Base-by-base conservation (phyloP, 1,284 basidiomycete species). In the Cutaneotrichosporon cutaneum region DNA sequence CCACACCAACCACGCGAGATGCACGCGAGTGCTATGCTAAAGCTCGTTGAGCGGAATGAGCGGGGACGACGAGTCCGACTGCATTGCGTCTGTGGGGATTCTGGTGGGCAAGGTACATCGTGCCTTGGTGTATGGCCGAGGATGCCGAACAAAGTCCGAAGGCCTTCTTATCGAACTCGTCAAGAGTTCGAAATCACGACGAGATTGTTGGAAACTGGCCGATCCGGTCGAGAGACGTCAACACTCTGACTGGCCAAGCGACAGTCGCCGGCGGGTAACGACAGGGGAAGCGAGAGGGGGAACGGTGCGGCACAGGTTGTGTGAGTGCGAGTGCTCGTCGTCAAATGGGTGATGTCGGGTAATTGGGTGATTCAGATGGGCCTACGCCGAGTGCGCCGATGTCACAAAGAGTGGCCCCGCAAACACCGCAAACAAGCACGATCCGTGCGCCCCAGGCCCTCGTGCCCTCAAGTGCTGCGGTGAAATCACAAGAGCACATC, bases 331-430 rank as follows among this genome's bases (percentile, higher is more conserved):
- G n/a, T n/a, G 6, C 26, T 51, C 48, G 26, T 36, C 14, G 16
- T 9, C 13, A 39, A 39, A 14, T 18, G 16, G 18, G 39, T 18
- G 7, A 14, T 4, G 39, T 50, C 48, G 51, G 52, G 52, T 54
- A 54, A 54, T 54, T 54, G 35, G 48, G 33, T 14, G 21, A 35
- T 22, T 7, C 5, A 39, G 52, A 54, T 54, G 52, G 33, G 52
- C 52, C 52, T 54, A 39, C 52, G 52, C 52, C 52, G 52, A 54
- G 52, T 54, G 24, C 21, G 52, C 52, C 52, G 52, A 54, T 54
- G 13, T 24, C 18, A n/a, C 35, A 26, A 24, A 26, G 18, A 24
- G 52, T 35, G 52, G 52, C 48, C 48, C 48, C 48, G 52, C 39
- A 42, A 21, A n/a, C 42, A 21, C 42, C 42, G 42, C 48, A 30